Evolutionary conservation across 805 yeast genomes (phyloP), one percentile per base, ranked within the genome.

Genomic region (Ogataea thermomethanolica): DNA sequence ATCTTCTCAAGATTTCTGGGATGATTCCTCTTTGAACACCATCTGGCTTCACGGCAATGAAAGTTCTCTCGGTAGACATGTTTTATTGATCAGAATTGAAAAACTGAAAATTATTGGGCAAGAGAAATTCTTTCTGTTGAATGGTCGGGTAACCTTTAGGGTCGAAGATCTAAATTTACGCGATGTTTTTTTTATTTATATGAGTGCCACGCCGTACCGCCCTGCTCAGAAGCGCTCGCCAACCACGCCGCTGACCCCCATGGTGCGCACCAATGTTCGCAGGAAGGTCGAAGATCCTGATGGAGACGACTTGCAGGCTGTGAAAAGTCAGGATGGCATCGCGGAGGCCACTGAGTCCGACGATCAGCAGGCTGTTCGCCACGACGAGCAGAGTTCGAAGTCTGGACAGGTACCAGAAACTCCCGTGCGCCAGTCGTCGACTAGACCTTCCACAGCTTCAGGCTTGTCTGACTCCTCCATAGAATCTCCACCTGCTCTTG

Each of bases 11-110:
- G 76, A 93, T 90, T 58, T 84, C 77, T 67, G 95, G 72, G 73
- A 91, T 77, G 67, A 93, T 78, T 51, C 98, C 98, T 76, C 99
- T 88, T 79, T 93, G 98, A 79, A 93, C 98, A 74, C 98, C 99
- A 73, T 93, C 99, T 73, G 99, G 99, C 81, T 85, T 85, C 65
- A 85, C 81, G 55, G 95, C 95, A 74, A 85, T 85, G 67, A 85
- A 85, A 65, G 95, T 85, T 84, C 95, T 84, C 73, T 85, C 95
- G 71, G 69, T 64, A 46, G 81, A 74, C 81, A 75, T 76, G 54
- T 46, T 57, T 23, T 39, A 42, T 35, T 32, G 39, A 39, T 29
- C 12, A 13, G 28, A 14, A 20, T 13, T 10, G 24, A 30, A 30
- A 30, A 41, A 33, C 23, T 31, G 29, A 30, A 24, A 20, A n/a